Evolutionary conservation across 1,284 basidiomycete species (phyloP), one percentile per base, ranked within the genome.

Genomic region (Erythrobasidium hasegawianum): DNA sequence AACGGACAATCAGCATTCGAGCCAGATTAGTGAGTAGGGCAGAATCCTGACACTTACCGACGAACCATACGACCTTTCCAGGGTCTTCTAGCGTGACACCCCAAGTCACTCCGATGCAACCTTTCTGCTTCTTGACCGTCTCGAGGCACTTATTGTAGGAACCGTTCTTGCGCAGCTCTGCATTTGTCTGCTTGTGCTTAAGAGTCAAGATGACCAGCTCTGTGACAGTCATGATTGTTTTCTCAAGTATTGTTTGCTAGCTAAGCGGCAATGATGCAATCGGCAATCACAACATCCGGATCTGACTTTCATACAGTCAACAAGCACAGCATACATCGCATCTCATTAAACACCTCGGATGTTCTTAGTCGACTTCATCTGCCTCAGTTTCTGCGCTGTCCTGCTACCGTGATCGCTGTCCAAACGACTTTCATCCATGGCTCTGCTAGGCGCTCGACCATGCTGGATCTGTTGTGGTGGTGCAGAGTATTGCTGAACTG

Each of bases 21-120:
- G 39, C 27, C n/a, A 39, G 3, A 40, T 16, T 40, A 10, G 41
- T n/a, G 29, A 7, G 45, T 33, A 38, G 33, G n/a, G 7, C 16
- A 13, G 55, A 55, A 47, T 20, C 22, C 18, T 24, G 57, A 20
- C 27, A 64, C 61, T 20, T 49, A 57, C 61, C 62, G 8, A 65
- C 62, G 18, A 65, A 56, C 62, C 62, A 65, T 2, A 65, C 56
- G 43, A 65, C 55, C 56, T 57, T 24, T 20, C 55, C 57, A 16
- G 55, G 41, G 47, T 65, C 62, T 33, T 65, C 62, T 10, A 26
- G 27, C 10, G 54, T n/a, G 16, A 65, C 62, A 13, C 43, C 62
- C 62, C 62, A 65, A 11, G 62, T 65, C 38, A 50, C 50, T 18
- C 62, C 56, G 5, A 57, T 27, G 45, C 47, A 57, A 20, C 47